Conservation (phyloP, 805 yeast genomes). For the Teunomyces pallodes region DNA sequence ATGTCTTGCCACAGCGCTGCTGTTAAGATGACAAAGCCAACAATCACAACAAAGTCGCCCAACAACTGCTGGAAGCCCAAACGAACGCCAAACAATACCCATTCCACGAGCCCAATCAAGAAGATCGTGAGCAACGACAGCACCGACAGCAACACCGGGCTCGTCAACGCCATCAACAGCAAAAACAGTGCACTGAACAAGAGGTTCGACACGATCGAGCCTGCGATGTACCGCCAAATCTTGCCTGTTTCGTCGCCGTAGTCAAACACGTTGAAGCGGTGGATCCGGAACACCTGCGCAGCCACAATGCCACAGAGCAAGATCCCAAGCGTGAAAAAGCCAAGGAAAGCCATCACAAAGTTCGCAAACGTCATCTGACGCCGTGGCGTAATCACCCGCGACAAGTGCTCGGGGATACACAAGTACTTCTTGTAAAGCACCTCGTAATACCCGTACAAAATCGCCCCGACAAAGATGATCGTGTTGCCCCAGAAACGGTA, state of each 20-base stretch:
- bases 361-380: constrained; percentile 81
- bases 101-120: constrained; percentile 75
- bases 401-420: constrained; percentile 65
- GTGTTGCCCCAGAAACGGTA: constrained; percentile 66
- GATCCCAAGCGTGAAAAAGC: constrained; percentile 50
- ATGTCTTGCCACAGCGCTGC: constrained; percentile 66
- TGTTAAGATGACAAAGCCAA: constrained; percentile 67
- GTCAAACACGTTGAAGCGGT: constrained; percentile 54
- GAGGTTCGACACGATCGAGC: constrained; percentile 63
- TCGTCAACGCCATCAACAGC: constrained; percentile 76
- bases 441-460: constrained; percentile 78
- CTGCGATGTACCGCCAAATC: constrained; percentile 45
- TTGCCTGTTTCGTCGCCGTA: constrained; percentile 35
- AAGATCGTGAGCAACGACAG: constrained; percentile 72
- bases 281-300: constrained; percentile 54
- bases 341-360: constrained; percentile 67
- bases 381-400: constrained; percentile 45
- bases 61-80: constrained; percentile 55
- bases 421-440: constrained; percentile 73
- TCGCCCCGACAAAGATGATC: constrained; percentile 69
- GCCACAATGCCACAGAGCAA: constrained; percentile 49
- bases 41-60: constrained; percentile 68
- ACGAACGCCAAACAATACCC: constrained; percentile 58
- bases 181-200: constrained; percentile 70
- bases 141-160: constrained; percentile 77